phyloP scores from a whole-genome alignment of 306 rosid genomes.

The Geum urbanum region DNA sequence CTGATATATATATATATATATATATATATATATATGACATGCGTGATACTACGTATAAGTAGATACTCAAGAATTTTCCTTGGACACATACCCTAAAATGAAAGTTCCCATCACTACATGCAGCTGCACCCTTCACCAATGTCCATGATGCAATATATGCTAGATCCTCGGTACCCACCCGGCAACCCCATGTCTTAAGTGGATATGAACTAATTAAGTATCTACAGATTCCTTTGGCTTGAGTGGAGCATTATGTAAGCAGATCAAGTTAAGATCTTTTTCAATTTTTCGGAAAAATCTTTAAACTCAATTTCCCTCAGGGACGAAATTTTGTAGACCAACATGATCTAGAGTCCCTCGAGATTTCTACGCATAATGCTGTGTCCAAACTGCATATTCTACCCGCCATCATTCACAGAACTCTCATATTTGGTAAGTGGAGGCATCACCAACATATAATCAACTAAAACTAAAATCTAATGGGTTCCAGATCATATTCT shows the following conservation, averaged over 20 bases:
- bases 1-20: no score
- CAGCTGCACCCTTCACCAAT: no score
- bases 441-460: slow-evolving; percentile 1
- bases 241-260: neutral
- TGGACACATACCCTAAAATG: no score
- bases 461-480: slow-evolving; percentile 8
- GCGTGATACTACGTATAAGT: no score
- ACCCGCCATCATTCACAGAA: slow-evolving; percentile 2
- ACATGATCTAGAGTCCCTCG: neutral
- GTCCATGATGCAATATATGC: neutral
- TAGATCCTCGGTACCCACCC: no score
- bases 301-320: neutral
- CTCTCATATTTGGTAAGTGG: neutral
- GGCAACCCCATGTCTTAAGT: no score
- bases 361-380: neutral
- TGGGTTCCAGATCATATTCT: slow-evolving; percentile 24
- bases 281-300: neutral
- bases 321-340: neutral
- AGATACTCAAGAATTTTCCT: no score
- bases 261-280: neutral
- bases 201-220: no score
- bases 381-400: slow-evolving; percentile 5
- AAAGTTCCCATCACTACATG: no score
- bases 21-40: no score
- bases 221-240: no score